Conservation (phyloP, 305 asterid species). For the Solanum hybrid region DNA sequence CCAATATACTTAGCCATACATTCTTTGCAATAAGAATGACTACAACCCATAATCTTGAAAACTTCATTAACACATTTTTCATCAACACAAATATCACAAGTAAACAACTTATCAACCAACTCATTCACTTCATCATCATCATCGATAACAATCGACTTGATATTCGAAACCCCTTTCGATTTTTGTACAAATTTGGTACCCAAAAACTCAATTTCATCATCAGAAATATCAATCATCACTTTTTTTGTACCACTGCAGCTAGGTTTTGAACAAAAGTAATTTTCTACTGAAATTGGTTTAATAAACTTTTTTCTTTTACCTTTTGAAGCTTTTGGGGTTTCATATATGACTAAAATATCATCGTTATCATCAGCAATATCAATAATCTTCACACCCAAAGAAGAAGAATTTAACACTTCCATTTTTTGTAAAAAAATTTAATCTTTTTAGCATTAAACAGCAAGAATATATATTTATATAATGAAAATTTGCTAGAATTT, state of each 20-base stretch:
- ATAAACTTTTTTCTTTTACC: background rate
- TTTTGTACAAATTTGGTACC: background rate
- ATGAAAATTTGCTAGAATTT: background rate
- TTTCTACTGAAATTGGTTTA: background rate
- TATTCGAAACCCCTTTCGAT: background rate
- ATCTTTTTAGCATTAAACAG: background rate
- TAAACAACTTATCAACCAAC: constrained; percentile 5
- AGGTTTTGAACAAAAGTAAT: background rate
- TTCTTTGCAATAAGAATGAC: constrained; percentile 42
- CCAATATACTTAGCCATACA: constrained; percentile 46
- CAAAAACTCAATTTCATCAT: background rate
- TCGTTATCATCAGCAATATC: background rate
- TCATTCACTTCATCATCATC: background rate
- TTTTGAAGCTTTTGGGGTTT: background rate
- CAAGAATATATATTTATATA: background rate
- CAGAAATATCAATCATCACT: background rate
- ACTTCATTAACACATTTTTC: constrained; percentile 22
- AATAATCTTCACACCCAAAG: background rate
- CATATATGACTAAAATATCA: background rate
- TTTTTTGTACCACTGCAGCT: background rate
- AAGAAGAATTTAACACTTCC: background rate
- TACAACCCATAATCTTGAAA: constrained; percentile 34
- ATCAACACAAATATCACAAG: constrained; percentile 56
- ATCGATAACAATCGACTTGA: background rate
- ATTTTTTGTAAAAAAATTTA: background rate